Conservation (phyloP, 352 stramenopile genomes). For the Thalassiosira exigua region DNA sequence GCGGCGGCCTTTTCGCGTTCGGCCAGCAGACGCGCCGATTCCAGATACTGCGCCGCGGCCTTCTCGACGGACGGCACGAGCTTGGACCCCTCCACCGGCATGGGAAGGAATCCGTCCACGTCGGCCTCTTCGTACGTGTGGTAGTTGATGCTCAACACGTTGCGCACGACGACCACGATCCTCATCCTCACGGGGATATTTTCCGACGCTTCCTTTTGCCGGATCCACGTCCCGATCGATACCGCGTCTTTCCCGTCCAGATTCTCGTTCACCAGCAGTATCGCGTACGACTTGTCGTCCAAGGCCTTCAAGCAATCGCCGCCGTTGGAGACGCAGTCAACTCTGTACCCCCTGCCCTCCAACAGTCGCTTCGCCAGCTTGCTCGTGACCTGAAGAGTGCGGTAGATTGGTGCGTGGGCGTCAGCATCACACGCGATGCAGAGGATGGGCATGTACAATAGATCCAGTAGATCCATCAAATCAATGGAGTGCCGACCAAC, state of each 20-base stretch:
- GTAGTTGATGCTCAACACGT: constrained; percentile 45
- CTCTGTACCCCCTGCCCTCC: constrained; percentile 69
- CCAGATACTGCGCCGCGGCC: constrained; percentile 35
- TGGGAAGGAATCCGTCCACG: constrained; percentile 42
- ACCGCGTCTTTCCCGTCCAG: constrained; percentile 83
- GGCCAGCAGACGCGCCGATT: constrained; percentile 5
- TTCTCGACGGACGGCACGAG: constrained; percentile 48
- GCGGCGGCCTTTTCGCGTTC: not conserved
- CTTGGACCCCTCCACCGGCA: constrained; percentile 47
- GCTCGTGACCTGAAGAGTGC: constrained; percentile 43
- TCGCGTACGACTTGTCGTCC: constrained; percentile 80
- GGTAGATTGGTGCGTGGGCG: constrained; percentile 40
- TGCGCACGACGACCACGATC: constrained; percentile 44
- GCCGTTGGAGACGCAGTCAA: constrained; percentile 84
- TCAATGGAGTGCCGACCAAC: too few relatives aligned
- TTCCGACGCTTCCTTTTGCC: constrained; percentile 86
- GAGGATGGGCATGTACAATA: constrained; percentile 67
- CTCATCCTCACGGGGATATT: constrained; percentile 59
- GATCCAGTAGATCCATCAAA: too few relatives aligned
- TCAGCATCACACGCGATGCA: constrained; percentile 45
- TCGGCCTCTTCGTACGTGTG: constrained; percentile 44
- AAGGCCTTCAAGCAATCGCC: constrained; percentile 66
- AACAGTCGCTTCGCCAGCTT: constrained; percentile 59
- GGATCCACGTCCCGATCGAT: constrained; percentile 86
- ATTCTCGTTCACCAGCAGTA: constrained; percentile 88